These are phyloP conservation scores for Cerioporus squamosus DNA, from an alignment of 1,284 basidiomycete species.

Conservation along the genomic window DNA sequence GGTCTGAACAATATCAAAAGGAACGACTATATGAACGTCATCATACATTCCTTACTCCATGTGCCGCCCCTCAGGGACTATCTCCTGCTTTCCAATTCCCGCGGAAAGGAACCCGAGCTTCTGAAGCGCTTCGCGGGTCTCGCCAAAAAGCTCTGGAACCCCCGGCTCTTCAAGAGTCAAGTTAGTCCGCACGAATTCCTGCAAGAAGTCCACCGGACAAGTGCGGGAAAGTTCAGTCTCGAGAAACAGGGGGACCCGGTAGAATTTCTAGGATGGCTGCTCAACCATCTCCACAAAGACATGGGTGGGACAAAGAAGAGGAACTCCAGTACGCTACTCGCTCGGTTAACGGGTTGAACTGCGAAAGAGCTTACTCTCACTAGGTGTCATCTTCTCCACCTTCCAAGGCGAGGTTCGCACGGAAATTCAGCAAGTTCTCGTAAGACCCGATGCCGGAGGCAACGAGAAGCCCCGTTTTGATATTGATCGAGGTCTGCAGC, in stretches of 20 bases:
- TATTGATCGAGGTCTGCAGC: conserved; percentile 79
- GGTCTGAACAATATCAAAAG: conserved; percentile 97
- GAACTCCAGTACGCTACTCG: conserved; percentile 71
- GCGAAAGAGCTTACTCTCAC: not conserved
- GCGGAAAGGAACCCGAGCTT: conserved; percentile 82
- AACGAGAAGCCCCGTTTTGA: conserved; percentile 87
- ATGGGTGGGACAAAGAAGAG: conserved; percentile 88
- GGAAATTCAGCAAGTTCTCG: conserved; percentile 92
- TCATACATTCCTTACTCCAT: conserved; percentile 93
- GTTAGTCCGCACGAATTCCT: conserved; percentile 98
- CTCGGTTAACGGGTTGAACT: not conserved
- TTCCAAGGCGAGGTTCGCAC: conserved; percentile 95
- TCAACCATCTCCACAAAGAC: conserved; percentile 93
- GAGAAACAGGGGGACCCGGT: conserved; percentile 96
- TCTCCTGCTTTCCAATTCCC: conserved; percentile 77
- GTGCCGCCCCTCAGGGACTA: conserved; percentile 89
- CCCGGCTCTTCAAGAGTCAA: conserved; percentile 94
- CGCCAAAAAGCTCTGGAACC: conserved; percentile 96
- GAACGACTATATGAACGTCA: conserved; percentile 98
- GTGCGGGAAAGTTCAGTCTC: conserved; percentile 87
- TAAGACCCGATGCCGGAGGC: conserved; percentile 74
- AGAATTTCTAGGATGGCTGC: conserved; percentile 95
- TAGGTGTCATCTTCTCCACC: conserved; percentile 89
- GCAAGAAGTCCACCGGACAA: conserved; percentile 92
- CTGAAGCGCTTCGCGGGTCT: conserved; percentile 86